A percentile compares a stretch with the other conserved stretches of the same genome.
Conservation (phyloP, 192 early-diverging fungal genomes). For the Gigaspora rosea region DNA sequence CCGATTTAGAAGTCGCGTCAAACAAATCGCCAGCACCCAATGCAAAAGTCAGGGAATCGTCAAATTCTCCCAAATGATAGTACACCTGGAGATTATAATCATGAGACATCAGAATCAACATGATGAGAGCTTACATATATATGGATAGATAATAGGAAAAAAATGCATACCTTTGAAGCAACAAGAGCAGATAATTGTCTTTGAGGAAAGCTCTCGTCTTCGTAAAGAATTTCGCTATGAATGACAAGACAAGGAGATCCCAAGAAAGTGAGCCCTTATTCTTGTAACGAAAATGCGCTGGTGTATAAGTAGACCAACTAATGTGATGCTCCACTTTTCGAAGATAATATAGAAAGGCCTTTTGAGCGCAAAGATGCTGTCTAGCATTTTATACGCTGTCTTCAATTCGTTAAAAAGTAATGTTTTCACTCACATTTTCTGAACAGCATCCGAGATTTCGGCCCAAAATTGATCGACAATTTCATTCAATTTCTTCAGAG, state of each 20-base stretch:
- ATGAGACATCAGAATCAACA: neutral
- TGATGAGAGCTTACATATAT: neutral
- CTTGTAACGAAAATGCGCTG: neutral
- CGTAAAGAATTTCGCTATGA: conserved; percentile 90
- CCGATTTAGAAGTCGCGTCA: conserved; percentile 74
- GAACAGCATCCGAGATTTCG: conserved; percentile 91
- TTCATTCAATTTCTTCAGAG: conserved; percentile 85
- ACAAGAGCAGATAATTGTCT: conserved; percentile 92
- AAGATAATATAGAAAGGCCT: neutral
- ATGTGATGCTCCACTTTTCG: neutral
- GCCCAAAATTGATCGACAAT: conserved; percentile 97
- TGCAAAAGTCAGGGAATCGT: conserved; percentile 95
- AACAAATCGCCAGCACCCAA: conserved; percentile 91
- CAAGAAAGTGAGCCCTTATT: too few relatives aligned
- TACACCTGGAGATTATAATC: conserved; percentile 67
- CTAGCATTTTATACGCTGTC: neutral
- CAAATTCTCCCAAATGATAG: conserved; percentile 94
- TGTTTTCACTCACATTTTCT: conserved; percentile 72
- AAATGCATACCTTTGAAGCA: conserved; percentile 80
- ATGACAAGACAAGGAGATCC: neutral
- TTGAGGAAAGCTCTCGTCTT: conserved; percentile 83
- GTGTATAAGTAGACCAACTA: neutral
- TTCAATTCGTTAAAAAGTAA: neutral
- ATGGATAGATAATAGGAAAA: neutral
- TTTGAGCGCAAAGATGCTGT: neutral